phyloP scores from a whole-genome alignment of 495 filamentous ascomycete genomes.

The Terfezia claveryi region DNA sequence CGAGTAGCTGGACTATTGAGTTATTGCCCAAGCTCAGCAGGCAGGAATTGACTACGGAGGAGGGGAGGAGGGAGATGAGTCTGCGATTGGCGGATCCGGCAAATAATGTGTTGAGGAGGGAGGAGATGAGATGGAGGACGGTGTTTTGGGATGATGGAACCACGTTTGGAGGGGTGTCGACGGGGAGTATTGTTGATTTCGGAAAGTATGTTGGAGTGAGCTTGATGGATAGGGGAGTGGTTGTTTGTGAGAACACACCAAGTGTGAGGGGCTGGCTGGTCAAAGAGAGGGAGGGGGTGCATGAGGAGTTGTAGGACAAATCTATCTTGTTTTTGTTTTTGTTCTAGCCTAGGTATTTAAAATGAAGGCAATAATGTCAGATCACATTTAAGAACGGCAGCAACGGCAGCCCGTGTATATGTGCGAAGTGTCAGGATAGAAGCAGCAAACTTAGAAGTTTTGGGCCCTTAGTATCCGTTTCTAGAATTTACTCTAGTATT shows the following conservation, averaged over 20 bases:
- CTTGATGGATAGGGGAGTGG: conserved; percentile 7
- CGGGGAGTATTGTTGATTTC: conserved; percentile 7
- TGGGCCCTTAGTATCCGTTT: too few species aligned
- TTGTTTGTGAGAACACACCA: conserved; percentile 4
- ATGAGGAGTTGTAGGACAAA: too few species aligned
- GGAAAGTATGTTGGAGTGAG: conserved; percentile 11
- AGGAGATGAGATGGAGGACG: conserved; percentile 14
- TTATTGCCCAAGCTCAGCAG: conserved; percentile 4
- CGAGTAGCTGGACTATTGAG: conserved; percentile 9
- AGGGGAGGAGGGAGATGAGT: conserved; percentile 6
- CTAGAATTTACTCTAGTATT: too few species aligned
- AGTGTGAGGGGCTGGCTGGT: background rate
- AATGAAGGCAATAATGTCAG: too few species aligned
- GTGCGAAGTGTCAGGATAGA: too few species aligned
- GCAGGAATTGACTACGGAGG: background rate
- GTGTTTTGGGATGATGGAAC: conserved; percentile 17
- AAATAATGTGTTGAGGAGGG: conserved; percentile 9
- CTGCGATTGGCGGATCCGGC: conserved; percentile 8
- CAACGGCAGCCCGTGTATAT: too few species aligned
- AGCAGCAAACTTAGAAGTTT: too few species aligned
- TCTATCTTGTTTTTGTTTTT: too few species aligned
- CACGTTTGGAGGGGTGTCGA: conserved; percentile 9
- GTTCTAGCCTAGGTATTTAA: too few species aligned
- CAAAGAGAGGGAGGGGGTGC: too few species aligned
- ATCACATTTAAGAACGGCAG: too few species aligned